Evolutionary conservation across 2,329 filamentous ascomycete genomes (phyloP), one percentile per base, ranked within the genome.

Genomic region (Passalora sequoiae): DNA sequence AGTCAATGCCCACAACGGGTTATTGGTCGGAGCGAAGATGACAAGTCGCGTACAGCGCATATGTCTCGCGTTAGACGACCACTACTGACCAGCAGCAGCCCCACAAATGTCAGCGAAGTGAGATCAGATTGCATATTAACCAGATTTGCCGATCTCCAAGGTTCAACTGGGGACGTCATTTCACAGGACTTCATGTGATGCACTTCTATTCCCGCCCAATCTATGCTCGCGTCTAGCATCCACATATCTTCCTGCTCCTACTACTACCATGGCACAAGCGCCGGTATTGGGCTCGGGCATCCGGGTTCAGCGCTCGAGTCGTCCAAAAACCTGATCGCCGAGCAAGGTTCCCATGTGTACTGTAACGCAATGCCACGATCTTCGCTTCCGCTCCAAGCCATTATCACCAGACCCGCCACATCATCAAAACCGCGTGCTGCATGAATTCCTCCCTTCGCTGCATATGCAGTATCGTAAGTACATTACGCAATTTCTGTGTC

Each of bases 401-500:
- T 20, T 9, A 27, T 30, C 25, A 40, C 38, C 13, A 29, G 38
- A 22, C 38, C 25, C 29, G 38, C 38, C 25, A 40, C 38, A 10
- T 13, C 38, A 40, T 40, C 25, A 21, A 36, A 5, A 12, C 17
- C 24, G 20, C n/a, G n/a, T n/a, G 31, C 13, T 31, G 27, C 25
- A 40, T 40, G 6, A 21, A 31, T 21, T 15, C n/a, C 32, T 36
- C 17, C 12, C n/a, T n/a, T n/a, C 6, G 6, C 32, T 36, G 33
- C 33, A 36, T 17, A 17, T 36, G 33, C n/a, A 36, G 33, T 20
- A 20, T 27, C 33, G 29, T 19, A 35, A 35, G 39, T 42, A 35
- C 35, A 35, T 30, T 30, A 24, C 37, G 12, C 29, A 16, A 16
- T 19, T 29, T 8, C 24, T 28, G 37, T 29, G 12, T 28, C 4